Evolutionary conservation across 2,329 filamentous ascomycete genomes (phyloP).

Genomic region (Cladosporium sp.): DNA sequence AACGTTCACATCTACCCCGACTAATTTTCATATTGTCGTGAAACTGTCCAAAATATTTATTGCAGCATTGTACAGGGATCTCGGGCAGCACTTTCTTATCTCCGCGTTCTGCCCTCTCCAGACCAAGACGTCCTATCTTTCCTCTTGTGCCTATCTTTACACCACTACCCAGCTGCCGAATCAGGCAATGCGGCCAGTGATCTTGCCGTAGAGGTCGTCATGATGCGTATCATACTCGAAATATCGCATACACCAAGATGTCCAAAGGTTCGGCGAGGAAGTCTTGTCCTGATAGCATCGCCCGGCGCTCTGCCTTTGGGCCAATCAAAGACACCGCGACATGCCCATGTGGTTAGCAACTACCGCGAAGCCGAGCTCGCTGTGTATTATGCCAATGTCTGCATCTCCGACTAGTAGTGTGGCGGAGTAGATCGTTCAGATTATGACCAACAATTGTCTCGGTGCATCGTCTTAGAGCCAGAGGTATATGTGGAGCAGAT

Average conservation of each 20-base stretch:
- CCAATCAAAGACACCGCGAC: conserved; percentile 1
- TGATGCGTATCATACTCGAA: background rate
- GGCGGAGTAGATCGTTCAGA: background rate
- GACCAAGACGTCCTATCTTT: conserved; percentile 1
- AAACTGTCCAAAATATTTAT: background rate
- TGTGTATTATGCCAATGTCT: background rate
- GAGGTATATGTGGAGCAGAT: background rate
- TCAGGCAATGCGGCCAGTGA: conserved; percentile 8
- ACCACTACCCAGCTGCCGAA: conserved; percentile 2
- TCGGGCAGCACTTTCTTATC: conserved; percentile 5
- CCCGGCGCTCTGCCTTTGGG: background rate
- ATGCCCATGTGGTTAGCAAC: background rate
- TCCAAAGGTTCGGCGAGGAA: background rate
- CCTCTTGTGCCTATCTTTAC: conserved; percentile 9
- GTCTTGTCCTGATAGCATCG: conserved; percentile 10
- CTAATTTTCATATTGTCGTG: background rate
- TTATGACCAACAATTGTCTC: background rate
- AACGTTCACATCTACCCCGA: too few species aligned
- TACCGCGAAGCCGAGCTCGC: background rate
- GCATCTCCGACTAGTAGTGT: background rate
- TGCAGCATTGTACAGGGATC: background rate
- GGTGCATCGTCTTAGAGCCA: background rate
- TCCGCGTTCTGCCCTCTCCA: conserved; percentile 2
- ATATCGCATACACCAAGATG: background rate
- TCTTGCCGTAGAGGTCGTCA: background rate